Conservation (phyloP, 768 basidiomycete species). For the Leccinum boreale region DNA sequence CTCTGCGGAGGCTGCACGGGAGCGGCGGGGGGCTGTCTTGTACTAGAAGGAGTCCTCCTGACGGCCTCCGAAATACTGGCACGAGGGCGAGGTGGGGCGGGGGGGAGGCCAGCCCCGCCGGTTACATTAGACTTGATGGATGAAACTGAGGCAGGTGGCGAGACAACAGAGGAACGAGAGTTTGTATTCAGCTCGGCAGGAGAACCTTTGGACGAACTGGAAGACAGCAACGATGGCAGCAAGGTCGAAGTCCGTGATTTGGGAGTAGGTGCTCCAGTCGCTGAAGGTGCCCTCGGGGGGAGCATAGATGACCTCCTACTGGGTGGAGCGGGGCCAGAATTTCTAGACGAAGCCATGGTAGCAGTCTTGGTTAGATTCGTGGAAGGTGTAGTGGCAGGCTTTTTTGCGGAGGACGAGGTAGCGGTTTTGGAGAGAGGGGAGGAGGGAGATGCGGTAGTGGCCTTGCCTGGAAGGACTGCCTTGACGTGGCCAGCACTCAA, state of each 20-base stretch:
- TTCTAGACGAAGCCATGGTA: slow-evolving; percentile 32
- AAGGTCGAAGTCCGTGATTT: slow-evolving; percentile 38
- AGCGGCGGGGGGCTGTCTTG: slow-evolving; percentile 33
- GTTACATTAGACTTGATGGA: slow-evolving; percentile 45
- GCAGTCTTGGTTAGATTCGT: slow-evolving; percentile 32
- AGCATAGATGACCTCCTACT: slow-evolving; percentile 31
- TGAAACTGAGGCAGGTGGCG: slow-evolving; percentile 50
- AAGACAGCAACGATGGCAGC: slow-evolving; percentile 23
- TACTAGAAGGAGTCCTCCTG: slow-evolving; percentile 44
- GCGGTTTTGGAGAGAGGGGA: slow-evolving; percentile 31
- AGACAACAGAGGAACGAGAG: slow-evolving; percentile 50
- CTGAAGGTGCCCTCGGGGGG: slow-evolving; percentile 36
- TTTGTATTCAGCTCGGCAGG: slow-evolving; percentile 23
- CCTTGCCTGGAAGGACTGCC: slow-evolving; percentile 41
- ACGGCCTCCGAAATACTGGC: slow-evolving; percentile 66
- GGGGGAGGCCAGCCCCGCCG: slow-evolving; percentile 21
- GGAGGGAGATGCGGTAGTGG: slow-evolving; percentile 31
- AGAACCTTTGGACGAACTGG: slow-evolving; percentile 19
- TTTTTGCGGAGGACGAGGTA: slow-evolving; percentile 30
- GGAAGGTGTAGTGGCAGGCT: slow-evolving; percentile 26
- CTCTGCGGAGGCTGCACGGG: slow-evolving; percentile 29
- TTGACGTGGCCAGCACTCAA: slow-evolving; percentile 59
- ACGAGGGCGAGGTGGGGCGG: slow-evolving; percentile 50
- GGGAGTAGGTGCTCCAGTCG: slow-evolving; percentile 36
- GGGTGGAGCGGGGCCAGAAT: slow-evolving; percentile 31